Evolutionary conservation across 1,284 basidiomycete genomes (phyloP).

Genomic region (Athelia psychrophila): DNA sequence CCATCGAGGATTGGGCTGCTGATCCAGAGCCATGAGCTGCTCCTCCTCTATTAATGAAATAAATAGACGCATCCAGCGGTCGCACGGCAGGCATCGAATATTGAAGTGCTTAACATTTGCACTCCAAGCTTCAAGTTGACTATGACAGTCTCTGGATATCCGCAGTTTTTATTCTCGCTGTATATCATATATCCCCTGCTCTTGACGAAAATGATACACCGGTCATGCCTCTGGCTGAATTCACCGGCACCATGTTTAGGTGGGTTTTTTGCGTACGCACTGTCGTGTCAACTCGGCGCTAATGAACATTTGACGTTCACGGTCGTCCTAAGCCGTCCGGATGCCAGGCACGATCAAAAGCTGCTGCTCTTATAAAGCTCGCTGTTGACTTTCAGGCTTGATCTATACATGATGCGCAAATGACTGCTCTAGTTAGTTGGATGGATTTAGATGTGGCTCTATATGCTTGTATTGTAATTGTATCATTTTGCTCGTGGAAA

Average conservation of each 20-base stretch:
- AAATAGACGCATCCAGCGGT: no score
- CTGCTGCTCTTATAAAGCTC: constrained; percentile 11
- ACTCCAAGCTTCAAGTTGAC: not conserved
- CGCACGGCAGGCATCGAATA: no score
- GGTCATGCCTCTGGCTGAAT: not conserved
- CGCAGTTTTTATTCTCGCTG: constrained; percentile 10
- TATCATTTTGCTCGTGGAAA: no score
- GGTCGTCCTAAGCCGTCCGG: constrained; percentile 22
- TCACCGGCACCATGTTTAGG: not conserved
- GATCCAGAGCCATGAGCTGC: no score
- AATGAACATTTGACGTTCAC: not conserved
- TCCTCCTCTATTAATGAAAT: no score
- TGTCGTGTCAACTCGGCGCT: not conserved
- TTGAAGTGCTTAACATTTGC: no score
- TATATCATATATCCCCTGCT: constrained; percentile 9
- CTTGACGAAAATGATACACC: constrained; percentile 8
- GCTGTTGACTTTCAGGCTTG: not conserved
- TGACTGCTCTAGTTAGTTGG: no score
- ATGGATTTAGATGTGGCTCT: no score
- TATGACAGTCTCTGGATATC: constrained; percentile 6
- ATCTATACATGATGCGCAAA: no score
- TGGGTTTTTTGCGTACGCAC: not conserved
- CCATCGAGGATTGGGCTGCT: no score
- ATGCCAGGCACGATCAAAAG: constrained; percentile 16
- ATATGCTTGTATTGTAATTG: no score